These are phyloP conservation scores for Metschnikowia borealis DNA, from an alignment of 805 yeast genomes.

Conservation along the genomic window DNA sequence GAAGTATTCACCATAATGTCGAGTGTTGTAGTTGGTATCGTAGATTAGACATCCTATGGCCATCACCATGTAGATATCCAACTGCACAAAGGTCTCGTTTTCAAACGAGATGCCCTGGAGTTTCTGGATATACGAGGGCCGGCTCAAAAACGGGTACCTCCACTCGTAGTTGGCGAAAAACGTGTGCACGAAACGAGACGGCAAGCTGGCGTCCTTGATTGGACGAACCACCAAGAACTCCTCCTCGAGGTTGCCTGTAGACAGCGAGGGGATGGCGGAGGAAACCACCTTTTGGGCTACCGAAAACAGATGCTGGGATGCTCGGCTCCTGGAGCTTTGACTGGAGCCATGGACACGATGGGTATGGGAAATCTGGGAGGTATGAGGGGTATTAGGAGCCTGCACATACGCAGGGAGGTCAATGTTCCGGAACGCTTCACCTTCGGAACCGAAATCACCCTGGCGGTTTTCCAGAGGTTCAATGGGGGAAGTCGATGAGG, in stretches of 20 bases:
- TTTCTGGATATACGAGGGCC: constrained; percentile 18
- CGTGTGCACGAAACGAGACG: constrained; percentile 29
- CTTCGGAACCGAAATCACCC: background rate
- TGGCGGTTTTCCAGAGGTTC: background rate
- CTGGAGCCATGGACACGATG: background rate
- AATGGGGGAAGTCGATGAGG: background rate
- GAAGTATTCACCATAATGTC: constrained; percentile 27
- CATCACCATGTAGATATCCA: constrained; percentile 37
- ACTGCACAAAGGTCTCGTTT: constrained; percentile 33
- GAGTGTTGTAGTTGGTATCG: constrained; percentile 25
- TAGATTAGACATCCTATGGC: constrained; percentile 37
- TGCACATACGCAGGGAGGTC: constrained; percentile 9
- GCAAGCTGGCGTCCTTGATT: constrained; percentile 25
- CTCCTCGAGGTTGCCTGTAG: constrained; percentile 17
- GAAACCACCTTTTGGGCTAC: constrained; percentile 8
- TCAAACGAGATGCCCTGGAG: constrained; percentile 28
- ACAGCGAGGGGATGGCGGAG: constrained; percentile 3
- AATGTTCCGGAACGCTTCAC: constrained; percentile 14
- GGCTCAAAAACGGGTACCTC: constrained; percentile 34
- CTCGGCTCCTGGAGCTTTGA: background rate
- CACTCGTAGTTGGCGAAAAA: constrained; percentile 36
- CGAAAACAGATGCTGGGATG: background rate
- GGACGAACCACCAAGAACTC: constrained; percentile 37
- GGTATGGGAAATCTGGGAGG: background rate
- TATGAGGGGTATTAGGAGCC: background rate